Evolutionary conservation across 495 filamentous ascomycete genomes (phyloP).

Genomic region (Monascus purpureus): DNA sequence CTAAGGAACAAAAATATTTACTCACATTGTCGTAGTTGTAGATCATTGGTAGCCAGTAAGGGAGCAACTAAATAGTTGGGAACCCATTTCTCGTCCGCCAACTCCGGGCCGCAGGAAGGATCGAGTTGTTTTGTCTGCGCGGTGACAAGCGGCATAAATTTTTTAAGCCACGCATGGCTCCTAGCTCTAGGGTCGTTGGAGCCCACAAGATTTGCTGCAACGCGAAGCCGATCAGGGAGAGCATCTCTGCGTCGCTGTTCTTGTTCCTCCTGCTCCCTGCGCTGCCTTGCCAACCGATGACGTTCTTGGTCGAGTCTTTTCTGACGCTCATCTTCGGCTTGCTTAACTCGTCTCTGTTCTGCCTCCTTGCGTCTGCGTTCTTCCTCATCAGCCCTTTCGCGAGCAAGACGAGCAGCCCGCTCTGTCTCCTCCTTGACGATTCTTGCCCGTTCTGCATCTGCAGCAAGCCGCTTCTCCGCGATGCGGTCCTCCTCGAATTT

Average conservation of each 20-base stretch:
- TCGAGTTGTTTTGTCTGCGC: slow-evolving; percentile 35
- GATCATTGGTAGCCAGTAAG: slow-evolving; percentile 61
- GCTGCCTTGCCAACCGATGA: slow-evolving; percentile 29
- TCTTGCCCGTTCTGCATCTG: slow-evolving; percentile 34
- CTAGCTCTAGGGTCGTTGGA: slow-evolving; percentile 31
- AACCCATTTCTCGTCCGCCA: slow-evolving; percentile 53
- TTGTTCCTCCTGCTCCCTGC: slow-evolving; percentile 37
- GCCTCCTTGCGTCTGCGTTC: slow-evolving; percentile 38
- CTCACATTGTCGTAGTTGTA: slow-evolving; percentile 58
- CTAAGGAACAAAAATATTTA: slow-evolving; percentile 5
- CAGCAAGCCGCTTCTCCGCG: slow-evolving; percentile 25
- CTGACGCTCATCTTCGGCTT: slow-evolving; percentile 40
- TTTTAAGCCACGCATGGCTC: slow-evolving; percentile 29
- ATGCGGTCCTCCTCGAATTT: slow-evolving; percentile 9
- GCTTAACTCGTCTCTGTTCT: slow-evolving; percentile 36
- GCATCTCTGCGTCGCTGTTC: slow-evolving; percentile 46
- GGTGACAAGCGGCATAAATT: slow-evolving; percentile 39
- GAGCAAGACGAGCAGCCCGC: slow-evolving; percentile 25
- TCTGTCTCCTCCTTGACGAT: slow-evolving; percentile 30
- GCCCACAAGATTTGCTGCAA: slow-evolving; percentile 34
- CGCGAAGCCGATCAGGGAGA: slow-evolving; percentile 34
- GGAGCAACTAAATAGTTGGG: slow-evolving; percentile 64
- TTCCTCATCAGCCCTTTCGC: slow-evolving; percentile 37
- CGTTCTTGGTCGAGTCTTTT: slow-evolving; percentile 46
- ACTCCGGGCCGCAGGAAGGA: slow-evolving; percentile 21